A percentile compares a stretch with the other conserved stretches of the same genome.
Conservation (phyloP, 2,329 filamentous ascomycete species). For the Botrytis squamosa region DNA sequence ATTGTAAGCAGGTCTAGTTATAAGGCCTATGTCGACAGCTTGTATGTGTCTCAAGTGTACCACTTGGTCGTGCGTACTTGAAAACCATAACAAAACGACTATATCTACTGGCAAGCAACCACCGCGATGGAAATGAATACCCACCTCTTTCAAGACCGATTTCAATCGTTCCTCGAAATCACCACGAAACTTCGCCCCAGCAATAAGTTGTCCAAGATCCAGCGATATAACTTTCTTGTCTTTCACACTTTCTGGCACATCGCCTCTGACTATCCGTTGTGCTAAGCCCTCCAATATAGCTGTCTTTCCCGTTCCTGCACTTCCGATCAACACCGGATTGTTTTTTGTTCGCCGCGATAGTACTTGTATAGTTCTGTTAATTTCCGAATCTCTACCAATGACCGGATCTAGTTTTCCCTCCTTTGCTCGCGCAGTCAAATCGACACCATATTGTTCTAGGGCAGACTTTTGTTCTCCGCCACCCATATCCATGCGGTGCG, state of each 20-base stretch:
- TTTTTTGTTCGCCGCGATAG: constrained; percentile 92
- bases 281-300: constrained; percentile 89
- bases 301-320: constrained; percentile 83
- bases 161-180: constrained; percentile 96
- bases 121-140: constrained; percentile 9
- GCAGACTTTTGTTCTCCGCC: constrained; percentile 77
- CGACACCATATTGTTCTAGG: constrained; percentile 85
- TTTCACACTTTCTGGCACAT: constrained; percentile 94
- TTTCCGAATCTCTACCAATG: constrained; percentile 88
- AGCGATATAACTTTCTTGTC: constrained; percentile 86
- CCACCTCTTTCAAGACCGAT: constrained; percentile 77
- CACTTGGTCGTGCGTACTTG: constrained; percentile 11
- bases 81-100: neutral
- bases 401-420: constrained; percentile 93
- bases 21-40: neutral
- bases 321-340: constrained; percentile 82
- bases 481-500: constrained; percentile 88
- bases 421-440: constrained; percentile 80
- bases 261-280: constrained; percentile 83
- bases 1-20: constrained; percentile 16
- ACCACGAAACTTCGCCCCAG: constrained; percentile 90
- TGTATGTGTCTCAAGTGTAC: constrained; percentile 5
- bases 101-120: neutral
- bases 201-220: constrained; percentile 89
- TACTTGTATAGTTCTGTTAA: constrained; percentile 92